Evolutionary conservation across 1,139 yeast species (phyloP), one percentile per base, ranked within the genome.

Genomic region (Lodderomyces elongisporus): DNA sequence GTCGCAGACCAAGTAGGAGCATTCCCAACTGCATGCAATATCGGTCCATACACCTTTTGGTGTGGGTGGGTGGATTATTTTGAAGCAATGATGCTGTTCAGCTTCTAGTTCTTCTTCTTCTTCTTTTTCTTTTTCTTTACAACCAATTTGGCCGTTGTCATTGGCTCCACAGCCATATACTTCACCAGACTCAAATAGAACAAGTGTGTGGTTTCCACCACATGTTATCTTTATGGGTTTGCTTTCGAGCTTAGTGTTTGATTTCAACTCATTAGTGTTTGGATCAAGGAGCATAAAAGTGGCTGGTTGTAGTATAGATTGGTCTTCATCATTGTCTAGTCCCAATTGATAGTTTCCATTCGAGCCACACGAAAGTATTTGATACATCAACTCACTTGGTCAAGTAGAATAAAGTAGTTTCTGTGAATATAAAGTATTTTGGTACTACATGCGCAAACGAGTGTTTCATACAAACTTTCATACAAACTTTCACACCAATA

Each of bases 121-220:
- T n/a, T n/a, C 27, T 7, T 15, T 5, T 6, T 10, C 12, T 6
- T 17, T 13, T 5, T 17, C 24, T 9, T 17, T 14, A 25, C 14
- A 47, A 2, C 74, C 79, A 45, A 79, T 69, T 49, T 83, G 91
- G 2, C 81, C 78, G 22, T 44, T 42, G 0, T 57, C 40, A 45
- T 81, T 81, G 37, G 68, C 76, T 1, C 96, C 96, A 36, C 75
- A 50, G 0, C 75, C 73, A 42, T 58, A 78, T 0, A 79, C 54
- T 0, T 57, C 51, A 0, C 91, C 91, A 33, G 67, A 57, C 2
- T 56, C 62, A 10, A 76, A 51, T 5, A 85, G 54, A 2, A 87
- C 44, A 24, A 85, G 47, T 0, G 95, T 80, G 52, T 91, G 97
- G 49, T 88, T 89, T 0, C 97, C 97, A 3, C 97, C 97, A 50